A percentile compares a stretch with the other conserved stretches of the same genome.
Conservation (phyloP, 352 stramenopile species). For the Phytophthora citrophthora region DNA sequence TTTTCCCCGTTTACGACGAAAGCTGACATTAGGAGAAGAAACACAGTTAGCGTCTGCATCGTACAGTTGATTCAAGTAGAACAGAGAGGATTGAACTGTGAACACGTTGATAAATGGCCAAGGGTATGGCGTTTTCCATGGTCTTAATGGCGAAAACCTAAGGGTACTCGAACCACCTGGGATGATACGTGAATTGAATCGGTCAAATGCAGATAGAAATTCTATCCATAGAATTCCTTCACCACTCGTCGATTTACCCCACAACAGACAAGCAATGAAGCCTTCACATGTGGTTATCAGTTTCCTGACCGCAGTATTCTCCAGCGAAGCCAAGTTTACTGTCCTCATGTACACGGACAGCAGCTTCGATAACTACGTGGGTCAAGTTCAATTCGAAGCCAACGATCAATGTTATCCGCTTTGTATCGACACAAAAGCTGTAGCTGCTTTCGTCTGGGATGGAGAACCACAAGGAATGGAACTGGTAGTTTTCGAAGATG, state of each 20-base stretch:
- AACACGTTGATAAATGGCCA: neutral
- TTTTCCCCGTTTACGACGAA: constrained; percentile 6
- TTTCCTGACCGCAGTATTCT: constrained; percentile 1
- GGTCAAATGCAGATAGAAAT: neutral
- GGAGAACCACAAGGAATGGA: constrained; percentile 14
- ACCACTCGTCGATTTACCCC: too few species aligned
- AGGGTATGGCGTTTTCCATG: neutral
- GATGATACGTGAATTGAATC: constrained; percentile 5
- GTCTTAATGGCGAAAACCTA: neutral
- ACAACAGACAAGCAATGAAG: constrained; percentile 14
- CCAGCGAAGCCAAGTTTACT: constrained; percentile 10
- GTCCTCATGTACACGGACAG: too few species aligned
- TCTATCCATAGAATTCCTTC: too few species aligned
- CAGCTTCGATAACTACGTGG: constrained; percentile 27
- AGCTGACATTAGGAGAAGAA: neutral
- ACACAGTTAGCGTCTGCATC: neutral
- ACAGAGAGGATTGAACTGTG: constrained; percentile 16
- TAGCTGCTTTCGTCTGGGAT: too few species aligned
- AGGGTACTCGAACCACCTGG: constrained; percentile 10
- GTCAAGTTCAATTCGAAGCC: constrained; percentile 23
- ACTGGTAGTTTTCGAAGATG: constrained; percentile 25
- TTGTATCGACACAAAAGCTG: too few species aligned
- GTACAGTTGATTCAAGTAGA: neutral
- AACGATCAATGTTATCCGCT: constrained; percentile 27
- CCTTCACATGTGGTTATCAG: neutral